These are phyloP conservation scores for Coffea canephora DNA, from an alignment of 257 asterid species.

Conservation along the genomic window DNA sequence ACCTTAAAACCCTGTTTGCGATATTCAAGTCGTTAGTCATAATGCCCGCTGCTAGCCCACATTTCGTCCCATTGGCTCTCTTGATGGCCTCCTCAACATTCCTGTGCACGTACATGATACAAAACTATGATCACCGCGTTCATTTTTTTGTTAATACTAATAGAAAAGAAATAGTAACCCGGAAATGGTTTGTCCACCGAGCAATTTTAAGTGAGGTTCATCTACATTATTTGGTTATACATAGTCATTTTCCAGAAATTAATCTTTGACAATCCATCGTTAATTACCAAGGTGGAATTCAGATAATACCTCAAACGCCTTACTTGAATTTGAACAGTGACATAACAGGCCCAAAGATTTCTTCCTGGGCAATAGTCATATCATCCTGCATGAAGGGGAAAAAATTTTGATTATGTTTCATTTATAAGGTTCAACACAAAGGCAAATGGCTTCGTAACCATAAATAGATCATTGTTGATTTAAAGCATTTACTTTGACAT, in stretches of 20 bases:
- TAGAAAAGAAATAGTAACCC: too few relatives aligned
- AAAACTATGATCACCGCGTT: too few relatives aligned
- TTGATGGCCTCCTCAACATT: constrained; percentile 70
- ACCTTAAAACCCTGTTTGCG: constrained; percentile 75
- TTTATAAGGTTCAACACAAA: too few relatives aligned
- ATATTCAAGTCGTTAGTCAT: constrained; percentile 73
- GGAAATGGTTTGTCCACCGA: too few relatives aligned
- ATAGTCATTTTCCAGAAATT: too few relatives aligned
- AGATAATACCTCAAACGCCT: not conserved
- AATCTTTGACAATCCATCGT: too few relatives aligned
- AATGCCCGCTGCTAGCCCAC: constrained; percentile 80
- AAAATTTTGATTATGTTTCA: not conserved
- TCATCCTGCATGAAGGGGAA: constrained; percentile 26
- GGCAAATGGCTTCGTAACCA: too few relatives aligned
- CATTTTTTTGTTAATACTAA: too few relatives aligned
- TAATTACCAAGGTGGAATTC: too few relatives aligned
- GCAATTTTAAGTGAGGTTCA: too few relatives aligned
- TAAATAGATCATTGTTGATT: not conserved
- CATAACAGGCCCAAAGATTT: constrained; percentile 50
- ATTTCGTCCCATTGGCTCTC: constrained; percentile 60
- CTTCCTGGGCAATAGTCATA: constrained; percentile 41
- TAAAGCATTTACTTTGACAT: constrained; percentile 26
- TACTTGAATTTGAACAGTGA: constrained; percentile 41
- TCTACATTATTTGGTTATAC: too few relatives aligned
- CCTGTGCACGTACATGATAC: constrained; percentile 24